Conservation (phyloP, 164 flowering plant genomes). For the Umbellularia californica region DNA sequence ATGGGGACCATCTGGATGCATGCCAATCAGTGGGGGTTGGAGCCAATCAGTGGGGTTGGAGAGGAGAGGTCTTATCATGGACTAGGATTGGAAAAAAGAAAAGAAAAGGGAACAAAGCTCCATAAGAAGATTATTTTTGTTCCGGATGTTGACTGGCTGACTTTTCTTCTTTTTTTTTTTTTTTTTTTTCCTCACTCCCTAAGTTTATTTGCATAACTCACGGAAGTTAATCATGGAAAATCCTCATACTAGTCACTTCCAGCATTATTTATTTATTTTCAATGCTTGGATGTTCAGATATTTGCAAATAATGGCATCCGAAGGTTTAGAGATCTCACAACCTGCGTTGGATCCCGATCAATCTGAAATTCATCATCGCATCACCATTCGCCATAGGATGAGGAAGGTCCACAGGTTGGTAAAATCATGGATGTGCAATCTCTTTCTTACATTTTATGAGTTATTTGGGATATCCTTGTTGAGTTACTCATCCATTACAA, state of each 20-base stretch:
- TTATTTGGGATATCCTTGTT: not conserved
- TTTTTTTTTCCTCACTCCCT: not conserved
- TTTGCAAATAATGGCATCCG: constrained; percentile 25
- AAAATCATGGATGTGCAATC: not conserved
- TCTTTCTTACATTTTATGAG: not conserved
- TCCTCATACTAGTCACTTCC: too few relatives aligned
- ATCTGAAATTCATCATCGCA: constrained; percentile 80
- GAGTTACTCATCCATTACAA: not conserved
- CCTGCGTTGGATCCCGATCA: constrained; percentile 62
- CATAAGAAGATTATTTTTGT: not conserved
- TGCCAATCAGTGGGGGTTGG: too few relatives aligned
- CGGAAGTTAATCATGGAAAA: too few relatives aligned
- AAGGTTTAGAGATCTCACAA: constrained; percentile 86
- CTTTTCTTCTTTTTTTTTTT: not conserved
- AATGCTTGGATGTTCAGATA: constrained; percentile 20
- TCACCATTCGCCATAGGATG: constrained; percentile 54
- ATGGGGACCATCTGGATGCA: too few relatives aligned
- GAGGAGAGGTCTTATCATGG: too few relatives aligned
- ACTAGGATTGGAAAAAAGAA: too few relatives aligned
- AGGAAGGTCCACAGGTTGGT: constrained; percentile 59
- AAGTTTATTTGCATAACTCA: not conserved
- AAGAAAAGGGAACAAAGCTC: too few relatives aligned
- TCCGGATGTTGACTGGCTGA: not conserved
- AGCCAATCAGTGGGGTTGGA: too few relatives aligned
- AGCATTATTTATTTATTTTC: not conserved